Base-by-base conservation (phyloP, 148 eudicot genomes). In the Pharnaceum exiguum region DNA sequence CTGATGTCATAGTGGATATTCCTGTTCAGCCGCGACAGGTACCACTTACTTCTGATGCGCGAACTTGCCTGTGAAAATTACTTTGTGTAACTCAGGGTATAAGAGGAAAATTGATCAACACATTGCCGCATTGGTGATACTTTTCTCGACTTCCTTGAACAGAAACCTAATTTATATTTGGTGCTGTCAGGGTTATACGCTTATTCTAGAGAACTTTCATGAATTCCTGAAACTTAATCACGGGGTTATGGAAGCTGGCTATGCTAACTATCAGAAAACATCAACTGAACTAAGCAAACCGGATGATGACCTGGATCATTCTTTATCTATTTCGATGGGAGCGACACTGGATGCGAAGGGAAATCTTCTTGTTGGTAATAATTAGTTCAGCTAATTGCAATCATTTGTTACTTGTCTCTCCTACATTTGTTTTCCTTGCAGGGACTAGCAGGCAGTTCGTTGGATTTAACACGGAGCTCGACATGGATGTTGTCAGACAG, bases 11-110 rank as follows among this genome's bases (percentile, higher is more conserved):
- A 45, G 35, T 88, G 50, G 74, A 79, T 55, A 65, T 93, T 54
- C 98, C 98, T 26, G 82, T 93, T 47, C 67, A 77, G 62, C 98
- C 98, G 75, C 80, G 98, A 46, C 88, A 93, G 98, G 98, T 93
- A 53, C 57, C 68, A 27, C 23, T 39, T 38, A 50, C 25, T 26
- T 30, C 11, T 25, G 22, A 15, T 7, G n/a, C n/a, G n/a, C n/a
- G n/a, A n/a, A n/a, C n/a, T n/a, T n/a, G n/a, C n/a, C n/a, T n/a
- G n/a, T n/a, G n/a, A n/a, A n/a, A n/a, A n/a, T n/a, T n/a, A n/a
- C n/a, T n/a, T n/a, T n/a, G n/a, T n/a, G n/a, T n/a, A n/a, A n/a
- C n/a, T n/a, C n/a, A n/a, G n/a, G n/a, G n/a, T n/a, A n/a, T n/a
- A n/a, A 4, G 10, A 12, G 10, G 24, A 13, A 27, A 50, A 36